phyloP scores from a whole-genome alignment of 352 stramenopile genomes.

The Thalassiosira exigua region DNA sequence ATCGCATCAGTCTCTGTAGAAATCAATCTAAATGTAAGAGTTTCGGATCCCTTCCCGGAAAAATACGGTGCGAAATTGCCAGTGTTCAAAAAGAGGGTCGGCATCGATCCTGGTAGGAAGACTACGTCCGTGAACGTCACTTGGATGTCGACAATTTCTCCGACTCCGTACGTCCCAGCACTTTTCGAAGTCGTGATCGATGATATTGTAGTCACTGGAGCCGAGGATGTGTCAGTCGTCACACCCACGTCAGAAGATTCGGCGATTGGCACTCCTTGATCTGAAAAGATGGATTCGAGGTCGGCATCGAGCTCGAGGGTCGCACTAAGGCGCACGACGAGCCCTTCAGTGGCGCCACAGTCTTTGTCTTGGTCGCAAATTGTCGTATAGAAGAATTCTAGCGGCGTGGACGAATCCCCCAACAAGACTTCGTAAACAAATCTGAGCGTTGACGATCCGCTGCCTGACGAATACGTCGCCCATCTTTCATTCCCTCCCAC shows the following conservation, averaged over 20 bases:
- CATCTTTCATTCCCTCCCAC: constrained; percentile 42
- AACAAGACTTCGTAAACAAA: constrained; percentile 50
- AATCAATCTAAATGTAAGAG: constrained; percentile 45
- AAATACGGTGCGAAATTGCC: constrained; percentile 39
- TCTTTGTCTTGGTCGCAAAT: constrained; percentile 36
- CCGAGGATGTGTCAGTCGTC: constrained; percentile 44
- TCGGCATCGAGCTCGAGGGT: constrained; percentile 47
- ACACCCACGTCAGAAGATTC: constrained; percentile 40
- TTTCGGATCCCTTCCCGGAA: constrained; percentile 39
- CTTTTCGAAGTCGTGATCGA: constrained; percentile 29
- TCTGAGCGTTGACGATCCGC: constrained; percentile 39
- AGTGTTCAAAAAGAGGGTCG: constrained; percentile 44
- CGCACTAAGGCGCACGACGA: constrained; percentile 46
- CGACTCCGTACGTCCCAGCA: constrained; percentile 45
- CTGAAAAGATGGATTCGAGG: constrained; percentile 45
- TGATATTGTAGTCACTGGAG: constrained; percentile 36
- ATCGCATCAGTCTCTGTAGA: constrained; percentile 40
- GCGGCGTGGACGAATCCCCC: constrained; percentile 37
- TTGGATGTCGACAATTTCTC: constrained; percentile 50
- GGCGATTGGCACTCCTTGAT: constrained; percentile 38
- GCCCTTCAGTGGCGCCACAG: constrained; percentile 37
- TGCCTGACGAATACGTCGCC: constrained; percentile 54
- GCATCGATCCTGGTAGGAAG: constrained; percentile 34
- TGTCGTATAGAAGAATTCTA: constrained; percentile 45
- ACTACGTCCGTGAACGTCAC: constrained; percentile 54